Conservation (phyloP, 805 yeast species). For the Debaryomyces prosopidis region DNA sequence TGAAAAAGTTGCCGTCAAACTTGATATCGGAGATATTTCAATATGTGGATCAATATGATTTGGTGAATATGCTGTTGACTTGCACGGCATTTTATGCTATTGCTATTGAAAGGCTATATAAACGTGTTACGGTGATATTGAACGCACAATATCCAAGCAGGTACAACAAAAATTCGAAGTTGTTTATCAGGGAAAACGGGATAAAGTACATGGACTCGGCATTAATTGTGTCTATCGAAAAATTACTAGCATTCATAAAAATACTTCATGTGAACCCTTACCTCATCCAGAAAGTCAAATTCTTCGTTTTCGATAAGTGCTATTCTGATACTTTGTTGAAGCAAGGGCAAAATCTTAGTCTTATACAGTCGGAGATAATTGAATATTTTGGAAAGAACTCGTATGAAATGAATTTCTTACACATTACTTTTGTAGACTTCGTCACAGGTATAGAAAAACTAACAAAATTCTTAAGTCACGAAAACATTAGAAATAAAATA, state of each 20-base stretch:
- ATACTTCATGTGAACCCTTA: constrained; percentile 17
- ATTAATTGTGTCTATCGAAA: constrained; percentile 19
- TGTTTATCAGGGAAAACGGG: constrained; percentile 28
- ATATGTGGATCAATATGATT: constrained; percentile 32
- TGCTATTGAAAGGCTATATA: constrained; percentile 26
- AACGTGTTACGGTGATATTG: constrained; percentile 29
- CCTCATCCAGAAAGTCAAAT: constrained; percentile 23
- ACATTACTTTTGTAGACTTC: constrained; percentile 32
- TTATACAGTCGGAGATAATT: constrained; percentile 23
- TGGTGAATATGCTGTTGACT: constrained; percentile 23
- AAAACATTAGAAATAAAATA: constrained; percentile 24
- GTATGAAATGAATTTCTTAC: constrained; percentile 26
- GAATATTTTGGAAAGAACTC: constrained; percentile 26
- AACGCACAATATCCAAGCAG: constrained; percentile 26
- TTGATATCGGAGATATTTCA: constrained; percentile 17
- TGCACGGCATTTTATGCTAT: constrained; percentile 19
- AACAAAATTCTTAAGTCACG: constrained; percentile 21
- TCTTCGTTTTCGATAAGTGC: constrained; percentile 37
- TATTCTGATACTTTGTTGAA: constrained; percentile 7
- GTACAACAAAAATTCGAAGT: constrained; percentile 13
- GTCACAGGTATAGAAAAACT: constrained; percentile 22
- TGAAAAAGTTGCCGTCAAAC: constrained; percentile 13
- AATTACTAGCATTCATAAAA: constrained; percentile 18
- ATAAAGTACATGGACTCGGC: constrained; percentile 30
- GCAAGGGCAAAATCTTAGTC: constrained; percentile 9